Percentiles rank a stretch among this genome's conserved stretches.
Conservation (phyloP, 2,329 filamentous ascomycete genomes). For the Phaeoacremonium minimum region DNA sequence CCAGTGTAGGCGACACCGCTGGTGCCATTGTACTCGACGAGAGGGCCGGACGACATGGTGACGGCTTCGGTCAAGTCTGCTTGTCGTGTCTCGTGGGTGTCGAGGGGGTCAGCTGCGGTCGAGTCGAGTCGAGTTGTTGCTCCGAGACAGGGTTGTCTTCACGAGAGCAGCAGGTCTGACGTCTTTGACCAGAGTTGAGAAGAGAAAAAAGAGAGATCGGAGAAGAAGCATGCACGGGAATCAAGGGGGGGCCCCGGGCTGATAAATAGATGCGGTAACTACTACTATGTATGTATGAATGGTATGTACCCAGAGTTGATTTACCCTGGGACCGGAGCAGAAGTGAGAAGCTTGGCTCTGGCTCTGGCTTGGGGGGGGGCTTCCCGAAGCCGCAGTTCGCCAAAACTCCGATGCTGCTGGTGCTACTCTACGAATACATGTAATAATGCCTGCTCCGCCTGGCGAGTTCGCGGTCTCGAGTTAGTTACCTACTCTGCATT, state of each 20-base stretch:
- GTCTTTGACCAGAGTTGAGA: too few species aligned
- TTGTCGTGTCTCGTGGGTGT: neutral
- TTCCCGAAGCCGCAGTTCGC: too few species aligned
- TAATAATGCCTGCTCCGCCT: too few species aligned
- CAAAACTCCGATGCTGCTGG: too few species aligned
- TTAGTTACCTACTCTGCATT: too few species aligned
- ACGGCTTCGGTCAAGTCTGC: neutral
- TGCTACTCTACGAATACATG: too few species aligned
- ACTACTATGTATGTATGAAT: too few species aligned
- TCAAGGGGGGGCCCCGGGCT: neutral
- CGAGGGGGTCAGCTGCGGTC: neutral
- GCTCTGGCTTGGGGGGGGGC: too few species aligned
- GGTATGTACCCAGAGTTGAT: too few species aligned
- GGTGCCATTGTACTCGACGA: slow-evolving; percentile 46
- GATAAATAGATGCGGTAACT: neutral
- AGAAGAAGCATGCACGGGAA: neutral
- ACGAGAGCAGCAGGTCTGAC: neutral
- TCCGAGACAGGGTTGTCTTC: neutral
- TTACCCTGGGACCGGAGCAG: too few species aligned
- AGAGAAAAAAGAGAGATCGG: neutral
- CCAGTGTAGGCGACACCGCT: slow-evolving; percentile 37
- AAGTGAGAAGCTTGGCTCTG: neutral
- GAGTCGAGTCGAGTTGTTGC: neutral
- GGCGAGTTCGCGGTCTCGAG: too few species aligned
- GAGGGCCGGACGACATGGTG: slow-evolving; percentile 25